Conservation (phyloP, 352 stramenopile species). For the Phytophthora boehmeriae region DNA sequence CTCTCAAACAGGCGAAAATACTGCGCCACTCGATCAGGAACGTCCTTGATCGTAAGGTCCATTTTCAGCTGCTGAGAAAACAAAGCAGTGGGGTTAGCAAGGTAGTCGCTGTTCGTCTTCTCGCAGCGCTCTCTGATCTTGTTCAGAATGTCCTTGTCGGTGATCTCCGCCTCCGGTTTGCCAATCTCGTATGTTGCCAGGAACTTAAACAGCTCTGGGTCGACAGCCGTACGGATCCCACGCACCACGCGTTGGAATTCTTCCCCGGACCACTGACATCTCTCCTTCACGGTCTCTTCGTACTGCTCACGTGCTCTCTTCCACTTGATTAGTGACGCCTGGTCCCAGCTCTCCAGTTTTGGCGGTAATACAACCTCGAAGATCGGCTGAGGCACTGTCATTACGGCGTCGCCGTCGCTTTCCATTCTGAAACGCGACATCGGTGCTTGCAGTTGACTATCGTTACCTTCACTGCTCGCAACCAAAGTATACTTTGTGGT, state of each 20-base stretch:
- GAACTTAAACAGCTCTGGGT: constrained; percentile 9
- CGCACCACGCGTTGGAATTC: constrained; percentile 6
- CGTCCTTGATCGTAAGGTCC: constrained; percentile 14
- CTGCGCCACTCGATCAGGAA: constrained; percentile 5
- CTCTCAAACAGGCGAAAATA: constrained; percentile 12
- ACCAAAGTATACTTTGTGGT: constrained; percentile 15
- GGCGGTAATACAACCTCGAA: constrained; percentile 17
- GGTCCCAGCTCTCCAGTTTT: constrained; percentile 15
- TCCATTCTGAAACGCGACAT: constrained; percentile 13
- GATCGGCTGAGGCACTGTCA: constrained; percentile 17
- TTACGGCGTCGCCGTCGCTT: constrained; percentile 18
- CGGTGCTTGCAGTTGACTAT: constrained; percentile 10
- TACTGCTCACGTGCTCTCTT: constrained; percentile 13
- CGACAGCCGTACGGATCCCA: constrained; percentile 3
- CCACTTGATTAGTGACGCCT: constrained; percentile 18
- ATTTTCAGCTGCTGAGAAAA: constrained; percentile 19
- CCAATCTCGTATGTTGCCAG: constrained; percentile 13
- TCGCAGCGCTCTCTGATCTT: constrained; percentile 8
- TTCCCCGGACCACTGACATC: constrained; percentile 14
- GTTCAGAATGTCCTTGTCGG: constrained; percentile 9
- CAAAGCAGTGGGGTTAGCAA: constrained; percentile 10
- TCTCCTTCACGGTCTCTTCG: constrained; percentile 14
- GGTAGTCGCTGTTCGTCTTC: constrained; percentile 3
- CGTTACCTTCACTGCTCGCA: constrained; percentile 9
- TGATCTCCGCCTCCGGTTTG: constrained; percentile 4